phyloP scores from a whole-genome alignment of 2,329 filamentous ascomycete species.

The Coniochaeta ligniaria region DNA sequence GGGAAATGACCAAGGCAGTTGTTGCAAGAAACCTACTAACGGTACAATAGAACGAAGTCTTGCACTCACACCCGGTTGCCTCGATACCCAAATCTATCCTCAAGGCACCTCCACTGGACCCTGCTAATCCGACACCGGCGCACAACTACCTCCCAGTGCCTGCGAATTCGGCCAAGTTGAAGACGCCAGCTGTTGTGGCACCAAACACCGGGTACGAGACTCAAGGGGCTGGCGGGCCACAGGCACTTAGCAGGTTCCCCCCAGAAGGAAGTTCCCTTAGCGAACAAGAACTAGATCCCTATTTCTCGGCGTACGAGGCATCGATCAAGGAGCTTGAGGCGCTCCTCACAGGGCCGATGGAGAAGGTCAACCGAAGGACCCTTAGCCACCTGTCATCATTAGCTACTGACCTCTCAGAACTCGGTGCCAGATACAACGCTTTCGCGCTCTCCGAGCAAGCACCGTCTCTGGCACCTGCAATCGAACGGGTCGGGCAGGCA shows the following conservation, averaged over 20 bases:
- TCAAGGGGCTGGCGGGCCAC: constrained; percentile 26
- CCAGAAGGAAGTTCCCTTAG: constrained; percentile 67
- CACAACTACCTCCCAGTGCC: constrained; percentile 87
- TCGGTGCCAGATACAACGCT: constrained; percentile 93
- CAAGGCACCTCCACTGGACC: constrained; percentile 90
- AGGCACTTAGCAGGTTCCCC: constrained; percentile 74
- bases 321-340: constrained; percentile 88
- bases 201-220: constrained; percentile 19
- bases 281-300: constrained; percentile 89
- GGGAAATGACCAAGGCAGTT: constrained; percentile 7
- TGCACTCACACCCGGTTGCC: constrained; percentile 82
- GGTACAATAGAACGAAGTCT: constrained; percentile 70
- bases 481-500: constrained; percentile 90
- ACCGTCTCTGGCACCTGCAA: constrained; percentile 79
- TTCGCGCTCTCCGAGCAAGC: constrained; percentile 94
- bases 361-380: constrained; percentile 89
- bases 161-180: constrained; percentile 78
- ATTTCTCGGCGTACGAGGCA: constrained; percentile 88
- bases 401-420: constrained; percentile 81
- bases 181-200: constrained; percentile 37
- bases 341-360: constrained; percentile 85
- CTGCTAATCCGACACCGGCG: constrained; percentile 82
- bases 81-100: constrained; percentile 91
- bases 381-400: constrained; percentile 78
- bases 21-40: constrained; percentile 16